A percentile compares a stretch with the other conserved stretches of the same genome.
These are phyloP conservation scores for Toxicodendron radicans DNA, from an alignment of 345 rosid species.

Conservation along the genomic window DNA sequence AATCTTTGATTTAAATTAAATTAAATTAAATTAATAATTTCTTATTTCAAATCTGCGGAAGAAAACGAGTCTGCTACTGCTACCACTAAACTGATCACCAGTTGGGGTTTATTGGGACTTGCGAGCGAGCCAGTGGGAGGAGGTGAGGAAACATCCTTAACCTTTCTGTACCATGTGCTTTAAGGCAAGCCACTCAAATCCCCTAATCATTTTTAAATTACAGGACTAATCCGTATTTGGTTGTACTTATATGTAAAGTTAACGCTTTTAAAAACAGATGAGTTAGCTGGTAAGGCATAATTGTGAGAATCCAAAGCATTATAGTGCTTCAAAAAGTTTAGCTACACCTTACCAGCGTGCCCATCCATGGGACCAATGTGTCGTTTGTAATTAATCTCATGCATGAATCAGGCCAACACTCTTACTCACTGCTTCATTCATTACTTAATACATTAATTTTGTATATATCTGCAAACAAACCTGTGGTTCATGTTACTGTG, in stretches of 20 bases:
- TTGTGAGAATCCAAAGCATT: constrained; percentile 45
- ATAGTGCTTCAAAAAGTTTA: constrained; percentile 34
- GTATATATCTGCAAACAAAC: neutral
- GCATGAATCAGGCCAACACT: neutral
- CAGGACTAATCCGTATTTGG: constrained; percentile 29
- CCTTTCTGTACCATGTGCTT: constrained; percentile 42
- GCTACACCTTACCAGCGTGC: constrained; percentile 25
- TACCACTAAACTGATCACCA: neutral
- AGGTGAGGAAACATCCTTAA: constrained; percentile 49
- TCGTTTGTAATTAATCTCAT: neutral
- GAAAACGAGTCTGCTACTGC: too few relatives aligned
- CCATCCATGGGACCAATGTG: constrained; percentile 20
- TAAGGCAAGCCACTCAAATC: constrained; percentile 4
- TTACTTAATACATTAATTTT: neutral
- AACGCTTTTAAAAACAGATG: neutral
- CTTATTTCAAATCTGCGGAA: neutral
- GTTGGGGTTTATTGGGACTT: constrained; percentile 23
- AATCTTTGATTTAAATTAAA: neutral
- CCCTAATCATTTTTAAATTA: constrained; percentile 17
- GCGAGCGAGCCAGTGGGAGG: neutral
- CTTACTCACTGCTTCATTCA: neutral
- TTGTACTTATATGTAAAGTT: constrained; percentile 26
- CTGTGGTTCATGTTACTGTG: too few relatives aligned
- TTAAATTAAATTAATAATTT: constrained; percentile 19
- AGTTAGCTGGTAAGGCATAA: constrained; percentile 6